These are phyloP conservation scores for Aschersonia sp. DNA, from an alignment of 2,329 filamentous ascomycete species.

Conservation along the genomic window DNA sequence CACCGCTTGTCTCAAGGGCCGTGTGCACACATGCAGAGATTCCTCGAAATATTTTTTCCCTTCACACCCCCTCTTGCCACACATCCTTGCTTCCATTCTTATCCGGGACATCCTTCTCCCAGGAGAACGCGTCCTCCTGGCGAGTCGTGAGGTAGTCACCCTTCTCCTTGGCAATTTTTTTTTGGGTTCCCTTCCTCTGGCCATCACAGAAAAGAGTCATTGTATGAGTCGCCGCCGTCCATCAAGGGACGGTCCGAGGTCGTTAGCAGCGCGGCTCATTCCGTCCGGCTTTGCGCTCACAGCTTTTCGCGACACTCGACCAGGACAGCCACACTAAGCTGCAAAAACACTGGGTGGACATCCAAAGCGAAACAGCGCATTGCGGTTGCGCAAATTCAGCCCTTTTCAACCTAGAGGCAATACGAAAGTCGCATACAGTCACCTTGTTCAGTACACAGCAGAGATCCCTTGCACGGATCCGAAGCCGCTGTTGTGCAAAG, in stretches of 20 bases:
- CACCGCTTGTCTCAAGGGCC: slow-evolving; percentile 3
- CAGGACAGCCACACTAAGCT: no score
- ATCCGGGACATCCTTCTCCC: no score
- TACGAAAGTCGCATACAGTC: no score
- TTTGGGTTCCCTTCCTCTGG: background rate
- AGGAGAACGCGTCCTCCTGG: no score
- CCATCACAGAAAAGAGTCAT: background rate
- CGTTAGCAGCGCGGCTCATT: background rate
- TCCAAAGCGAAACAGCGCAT: background rate
- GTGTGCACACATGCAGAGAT: slow-evolving; percentile 1
- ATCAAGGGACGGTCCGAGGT: background rate
- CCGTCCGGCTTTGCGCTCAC: background rate
- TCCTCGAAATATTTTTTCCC: background rate
- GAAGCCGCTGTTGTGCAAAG: no score
- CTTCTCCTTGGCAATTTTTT: no score
- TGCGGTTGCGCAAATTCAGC: background rate
- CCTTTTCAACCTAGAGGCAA: no score
- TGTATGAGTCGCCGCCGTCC: background rate
- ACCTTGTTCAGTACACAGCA: no score
- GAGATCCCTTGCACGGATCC: no score
- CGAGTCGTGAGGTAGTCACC: no score
- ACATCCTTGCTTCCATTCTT: background rate
- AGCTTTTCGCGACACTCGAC: background rate
- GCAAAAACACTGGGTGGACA: no score
- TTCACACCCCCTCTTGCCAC: background rate